Conservation (phyloP, 805 yeast genomes). For the Lipomyces chichibuensis region DNA sequence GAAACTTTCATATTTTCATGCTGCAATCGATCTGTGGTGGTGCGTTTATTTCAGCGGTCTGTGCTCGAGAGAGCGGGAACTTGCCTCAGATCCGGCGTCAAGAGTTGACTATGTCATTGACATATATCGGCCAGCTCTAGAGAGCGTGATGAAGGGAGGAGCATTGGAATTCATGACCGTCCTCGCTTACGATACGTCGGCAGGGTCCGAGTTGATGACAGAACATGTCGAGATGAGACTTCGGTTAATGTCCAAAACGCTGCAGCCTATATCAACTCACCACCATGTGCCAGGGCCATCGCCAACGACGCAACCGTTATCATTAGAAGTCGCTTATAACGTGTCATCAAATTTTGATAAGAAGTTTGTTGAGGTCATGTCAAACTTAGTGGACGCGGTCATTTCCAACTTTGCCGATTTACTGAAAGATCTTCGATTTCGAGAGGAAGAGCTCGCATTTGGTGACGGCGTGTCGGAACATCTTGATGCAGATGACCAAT, state of each 20-base stretch:
- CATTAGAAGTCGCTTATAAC: constrained; percentile 8
- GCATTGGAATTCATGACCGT: constrained; percentile 48
- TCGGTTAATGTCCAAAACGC: constrained; percentile 23
- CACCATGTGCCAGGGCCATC: neutral
- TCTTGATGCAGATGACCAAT: constrained; percentile 52
- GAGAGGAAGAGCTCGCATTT: constrained; percentile 46
- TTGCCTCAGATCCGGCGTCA: constrained; percentile 15
- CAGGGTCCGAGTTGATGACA: constrained; percentile 17
- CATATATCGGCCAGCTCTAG: constrained; percentile 37
- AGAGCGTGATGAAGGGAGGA: constrained; percentile 44
- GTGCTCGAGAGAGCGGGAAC: constrained; percentile 32
- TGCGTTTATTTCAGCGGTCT: constrained; percentile 34
- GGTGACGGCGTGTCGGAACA: constrained; percentile 43
- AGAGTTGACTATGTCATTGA: constrained; percentile 36
- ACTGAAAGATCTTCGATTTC: constrained; percentile 46
- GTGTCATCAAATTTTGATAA: constrained; percentile 11
- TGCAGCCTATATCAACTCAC: neutral
- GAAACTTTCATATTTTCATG: constrained; percentile 29
- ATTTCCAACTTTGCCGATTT: constrained; percentile 46
- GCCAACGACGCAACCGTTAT: constrained; percentile 11
- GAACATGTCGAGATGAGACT: constrained; percentile 38
- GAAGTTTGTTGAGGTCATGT: constrained; percentile 35
- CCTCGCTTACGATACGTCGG: constrained; percentile 43
- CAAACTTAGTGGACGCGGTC: constrained; percentile 40
- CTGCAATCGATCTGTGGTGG: constrained; percentile 37